phyloP scores from a whole-genome alignment of 148 eudicot genomes.

The Vaccinium darrowii region DNA sequence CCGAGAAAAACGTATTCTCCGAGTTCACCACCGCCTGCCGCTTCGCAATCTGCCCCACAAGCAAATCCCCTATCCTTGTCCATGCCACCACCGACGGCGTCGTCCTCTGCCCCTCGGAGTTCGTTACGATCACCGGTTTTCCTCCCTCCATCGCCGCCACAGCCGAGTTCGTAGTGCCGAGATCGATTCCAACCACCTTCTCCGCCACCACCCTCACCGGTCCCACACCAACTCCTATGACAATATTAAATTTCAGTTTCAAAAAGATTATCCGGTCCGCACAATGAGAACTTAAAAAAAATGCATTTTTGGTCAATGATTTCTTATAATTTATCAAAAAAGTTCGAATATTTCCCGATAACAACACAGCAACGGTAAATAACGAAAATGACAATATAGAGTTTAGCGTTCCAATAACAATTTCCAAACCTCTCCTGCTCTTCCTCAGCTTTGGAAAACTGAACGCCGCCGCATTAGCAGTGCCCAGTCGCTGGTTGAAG shows the following conservation, averaged over 20 bases:
- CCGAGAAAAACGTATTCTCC: constrained; percentile 42
- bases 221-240: constrained; percentile 1
- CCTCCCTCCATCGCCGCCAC: constrained; percentile 89
- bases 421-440: constrained; percentile 6
- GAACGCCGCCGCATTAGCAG: constrained; percentile 14
- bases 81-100: constrained; percentile 78
- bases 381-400: not conserved
- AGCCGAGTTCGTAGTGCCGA: constrained; percentile 73
- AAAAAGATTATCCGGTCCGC: too few species aligned
- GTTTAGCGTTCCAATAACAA: not conserved
- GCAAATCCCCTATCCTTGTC: constrained; percentile 48
- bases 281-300: too few species aligned
- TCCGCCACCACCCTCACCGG: constrained; percentile 42
- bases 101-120: constrained; percentile 64
- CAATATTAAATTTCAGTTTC: not conserved
- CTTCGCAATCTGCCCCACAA: constrained; percentile 69
- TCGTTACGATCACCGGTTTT: constrained; percentile 61
- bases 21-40: constrained; percentile 47
- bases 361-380: not conserved
- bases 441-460: constrained; percentile 9
- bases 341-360: too few species aligned
- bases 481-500: constrained; percentile 25
- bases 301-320: too few species aligned
- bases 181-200: constrained; percentile 73
- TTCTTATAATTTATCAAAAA: too few species aligned